Evolutionary conservation across 345 rosid species (phyloP).

Genomic region (Arabidopsis arenosa): DNA sequence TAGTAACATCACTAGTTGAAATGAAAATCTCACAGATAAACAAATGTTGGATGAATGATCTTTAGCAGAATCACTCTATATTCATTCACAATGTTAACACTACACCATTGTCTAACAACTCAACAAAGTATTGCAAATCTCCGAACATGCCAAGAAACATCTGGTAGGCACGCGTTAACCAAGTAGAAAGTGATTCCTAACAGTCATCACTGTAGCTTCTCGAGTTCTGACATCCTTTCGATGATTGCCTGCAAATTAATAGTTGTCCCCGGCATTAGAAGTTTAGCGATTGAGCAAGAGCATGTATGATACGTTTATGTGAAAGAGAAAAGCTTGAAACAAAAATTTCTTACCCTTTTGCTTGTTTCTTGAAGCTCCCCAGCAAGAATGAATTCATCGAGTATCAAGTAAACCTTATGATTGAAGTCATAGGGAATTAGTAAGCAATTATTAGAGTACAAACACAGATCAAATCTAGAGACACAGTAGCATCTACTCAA

Average conservation of each 20-base stretch:
- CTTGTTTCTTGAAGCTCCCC: conserved; percentile 99
- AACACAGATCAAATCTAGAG: not conserved
- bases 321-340: not conserved
- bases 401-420: conserved; percentile 74
- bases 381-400: conserved; percentile 97
- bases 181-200: conserved; percentile 5
- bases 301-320: not conserved
- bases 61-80: not conserved
- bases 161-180: not conserved
- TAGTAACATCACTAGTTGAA: conserved; percentile 16
- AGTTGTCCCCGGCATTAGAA: not conserved
- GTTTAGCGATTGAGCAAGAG: not conserved
- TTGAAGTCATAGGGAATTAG: not conserved
- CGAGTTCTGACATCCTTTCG: conserved; percentile 93
- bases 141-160: not conserved
- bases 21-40: conserved; percentile 2
- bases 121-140: conserved; percentile 13
- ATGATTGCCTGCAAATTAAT: conserved; percentile 72
- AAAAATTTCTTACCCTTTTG: conserved; percentile 65
- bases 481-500: not conserved
- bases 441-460: not conserved
- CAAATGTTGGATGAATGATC: not conserved
- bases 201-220: conserved; percentile 71
- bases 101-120: conserved; percentile 16
- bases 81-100: not conserved